phyloP scores from a whole-genome alignment of 73 alveolate genomes.

The Diophrys sp. region DNA sequence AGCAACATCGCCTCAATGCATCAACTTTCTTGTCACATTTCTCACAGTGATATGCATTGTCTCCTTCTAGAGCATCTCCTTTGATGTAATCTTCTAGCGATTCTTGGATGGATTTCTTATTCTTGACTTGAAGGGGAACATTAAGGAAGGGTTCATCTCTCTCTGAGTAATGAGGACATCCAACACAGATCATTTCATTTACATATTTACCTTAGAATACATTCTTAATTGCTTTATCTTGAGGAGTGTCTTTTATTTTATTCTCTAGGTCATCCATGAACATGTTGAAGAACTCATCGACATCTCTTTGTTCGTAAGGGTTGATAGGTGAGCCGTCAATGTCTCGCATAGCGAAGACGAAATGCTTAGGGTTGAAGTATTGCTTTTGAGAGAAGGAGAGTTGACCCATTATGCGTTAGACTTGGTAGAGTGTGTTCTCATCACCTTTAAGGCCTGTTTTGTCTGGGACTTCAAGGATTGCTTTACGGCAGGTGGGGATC shows the following conservation, averaged over 20 bases:
- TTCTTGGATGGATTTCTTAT: conserved; percentile 70
- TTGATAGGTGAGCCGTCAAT: conserved; percentile 78
- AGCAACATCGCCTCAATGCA: conserved; percentile 84
- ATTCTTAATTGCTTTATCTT: conserved; percentile 73
- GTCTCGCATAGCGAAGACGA: conserved; percentile 65
- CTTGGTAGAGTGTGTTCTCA: conserved; percentile 74
- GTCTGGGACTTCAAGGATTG: conserved; percentile 54
- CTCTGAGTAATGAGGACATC: conserved; percentile 82
- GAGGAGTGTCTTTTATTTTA: conserved; percentile 69
- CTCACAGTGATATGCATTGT: conserved; percentile 93
- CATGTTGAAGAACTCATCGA: conserved; percentile 88
- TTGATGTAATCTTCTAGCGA: conserved; percentile 75
- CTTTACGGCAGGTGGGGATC: conserved; percentile 77
- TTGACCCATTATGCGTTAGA: conserved; percentile 77
- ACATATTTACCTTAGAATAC: conserved; percentile 82
- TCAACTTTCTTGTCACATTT: conserved; percentile 93
- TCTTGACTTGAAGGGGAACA: conserved; percentile 77
- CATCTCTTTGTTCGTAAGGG: conserved; percentile 82
- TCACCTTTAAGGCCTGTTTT: conserved; percentile 28
- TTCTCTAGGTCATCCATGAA: conserved; percentile 85
- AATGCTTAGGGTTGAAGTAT: conserved; percentile 80
- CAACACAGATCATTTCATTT: conserved; percentile 71
- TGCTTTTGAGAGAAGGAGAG: conserved; percentile 74
- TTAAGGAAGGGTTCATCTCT: conserved; percentile 86
- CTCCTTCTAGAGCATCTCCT: conserved; percentile 96